phyloP scores from a whole-genome alignment of 306 rosid genomes.

The Aeschynomene evenia region DNA sequence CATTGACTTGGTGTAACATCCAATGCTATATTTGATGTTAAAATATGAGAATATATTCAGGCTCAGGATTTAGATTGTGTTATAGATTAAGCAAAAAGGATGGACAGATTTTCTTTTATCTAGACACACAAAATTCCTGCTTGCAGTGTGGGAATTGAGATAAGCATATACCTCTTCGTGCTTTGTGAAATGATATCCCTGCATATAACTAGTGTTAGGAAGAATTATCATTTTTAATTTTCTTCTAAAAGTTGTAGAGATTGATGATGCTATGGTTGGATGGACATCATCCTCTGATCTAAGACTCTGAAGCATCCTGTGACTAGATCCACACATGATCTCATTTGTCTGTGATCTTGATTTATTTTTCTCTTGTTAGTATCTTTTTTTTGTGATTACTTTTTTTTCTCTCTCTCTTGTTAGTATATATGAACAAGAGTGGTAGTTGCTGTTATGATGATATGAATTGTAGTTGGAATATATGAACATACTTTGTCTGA shows the following conservation, averaged over 20 bases:
- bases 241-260: not conserved
- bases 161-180: constrained; percentile 27
- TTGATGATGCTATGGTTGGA: constrained; percentile 20
- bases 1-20: not conserved
- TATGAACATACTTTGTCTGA: too few species aligned
- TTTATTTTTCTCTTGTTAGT: too few species aligned
- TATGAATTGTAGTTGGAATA: too few species aligned
- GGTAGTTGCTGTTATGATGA: too few species aligned
- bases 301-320: constrained; percentile 22
- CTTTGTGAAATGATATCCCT: not conserved
- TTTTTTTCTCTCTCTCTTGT: too few species aligned
- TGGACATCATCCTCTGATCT: not conserved
- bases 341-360: too few species aligned
- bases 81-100: constrained; percentile 14
- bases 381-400: too few species aligned
- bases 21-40: not conserved
- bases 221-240: not conserved
- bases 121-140: not conserved
- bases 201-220: constrained; percentile 1
- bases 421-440: too few species aligned
- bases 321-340: constrained; percentile 25
- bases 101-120: constrained; percentile 16
- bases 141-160: constrained; percentile 7
- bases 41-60: constrained; percentile 29
- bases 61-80: not conserved